These are phyloP conservation scores for Fomitopsis pulvina DNA, from an alignment of 768 basidiomycete genomes.

Conservation along the genomic window DNA sequence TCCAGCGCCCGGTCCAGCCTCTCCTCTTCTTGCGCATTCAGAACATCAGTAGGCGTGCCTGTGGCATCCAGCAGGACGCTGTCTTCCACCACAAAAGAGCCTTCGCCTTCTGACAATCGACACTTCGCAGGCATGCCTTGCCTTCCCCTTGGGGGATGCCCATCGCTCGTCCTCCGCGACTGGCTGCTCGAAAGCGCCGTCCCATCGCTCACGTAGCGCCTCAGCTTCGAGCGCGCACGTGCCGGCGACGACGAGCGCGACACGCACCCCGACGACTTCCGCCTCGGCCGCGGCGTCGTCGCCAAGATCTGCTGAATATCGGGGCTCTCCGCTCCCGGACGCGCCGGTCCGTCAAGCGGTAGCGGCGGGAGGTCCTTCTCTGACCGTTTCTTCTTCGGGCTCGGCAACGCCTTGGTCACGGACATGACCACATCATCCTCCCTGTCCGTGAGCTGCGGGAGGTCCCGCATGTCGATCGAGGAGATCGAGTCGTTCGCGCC, in stretches of 20 bases:
- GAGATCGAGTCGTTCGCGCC: constrained; percentile 21
- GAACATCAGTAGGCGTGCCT: constrained; percentile 16
- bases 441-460: constrained; percentile 23
- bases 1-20: constrained; percentile 21
- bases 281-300: constrained; percentile 25
- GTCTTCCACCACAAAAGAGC: constrained; percentile 23
- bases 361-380: constrained; percentile 22
- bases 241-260: constrained; percentile 20
- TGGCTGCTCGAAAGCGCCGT: constrained; percentile 4
- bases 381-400: neutral
- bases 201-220: constrained; percentile 17
- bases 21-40: constrained; percentile 20
- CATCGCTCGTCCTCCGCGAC: constrained; percentile 6
- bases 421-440: constrained; percentile 11
- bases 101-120: constrained; percentile 13
- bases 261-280: constrained; percentile 17
- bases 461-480: constrained; percentile 25
- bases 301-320: constrained; percentile 27
- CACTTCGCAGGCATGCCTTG: constrained; percentile 11
- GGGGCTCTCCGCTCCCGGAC: constrained; percentile 21
- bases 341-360: constrained; percentile 7
- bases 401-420: constrained; percentile 1
- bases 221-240: constrained; percentile 12
- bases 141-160: neutral
- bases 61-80: constrained; percentile 22